Evolutionary conservation across 2,329 filamentous ascomycete species (phyloP), one percentile per base, ranked within the genome.

Genomic region (Ascochyta viciae-villosae): DNA sequence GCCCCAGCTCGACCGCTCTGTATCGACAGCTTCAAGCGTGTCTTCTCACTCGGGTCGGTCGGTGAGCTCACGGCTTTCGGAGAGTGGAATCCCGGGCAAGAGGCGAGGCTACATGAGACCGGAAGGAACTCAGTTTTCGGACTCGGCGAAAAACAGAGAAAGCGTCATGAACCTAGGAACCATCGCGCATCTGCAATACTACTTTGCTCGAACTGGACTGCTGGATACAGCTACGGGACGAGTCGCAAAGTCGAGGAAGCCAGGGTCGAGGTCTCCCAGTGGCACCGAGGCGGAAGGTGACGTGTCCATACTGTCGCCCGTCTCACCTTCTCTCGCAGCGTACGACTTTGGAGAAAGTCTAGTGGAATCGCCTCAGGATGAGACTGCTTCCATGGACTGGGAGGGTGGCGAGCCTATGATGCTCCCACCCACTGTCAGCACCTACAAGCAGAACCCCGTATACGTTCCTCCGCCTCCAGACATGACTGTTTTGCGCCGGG

Each of bases 141-240:
- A 90, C 57, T 97, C 93, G 53, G 95, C 95, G 42, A 88, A 87
- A 72, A 92, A 92, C 46, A 85, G 95, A 61, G 94, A 99, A 75
- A 97, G 93, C 73, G 95, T 99, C 63, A 89, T 98, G 86, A 96
- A 92, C 71, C 79, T 99, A 60, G 95, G 95, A 50, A 97, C 93
- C 76, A 99, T 99, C 68, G 92, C 93, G 52, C 95, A 99, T 79
- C 81, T 99, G 71, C 95, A 99, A 77, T 96, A 98, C 78, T 99
- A 98, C 78, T 99, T 99, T 79, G 94, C 95, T 33, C 85, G 95
- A 57, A 99, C 95, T 0, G 95, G 95, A 6, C 79, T 99, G 61
- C 80, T 99, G 46, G 95, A 99, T 71, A 92, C 94, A 53, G 97
- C 97, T 74, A 94, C 93, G 33, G 95, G 87, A 50, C 90, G 96